Evolutionary conservation across 257 asterid genomes (phyloP).

Genomic region (Solanum stenotomum): DNA sequence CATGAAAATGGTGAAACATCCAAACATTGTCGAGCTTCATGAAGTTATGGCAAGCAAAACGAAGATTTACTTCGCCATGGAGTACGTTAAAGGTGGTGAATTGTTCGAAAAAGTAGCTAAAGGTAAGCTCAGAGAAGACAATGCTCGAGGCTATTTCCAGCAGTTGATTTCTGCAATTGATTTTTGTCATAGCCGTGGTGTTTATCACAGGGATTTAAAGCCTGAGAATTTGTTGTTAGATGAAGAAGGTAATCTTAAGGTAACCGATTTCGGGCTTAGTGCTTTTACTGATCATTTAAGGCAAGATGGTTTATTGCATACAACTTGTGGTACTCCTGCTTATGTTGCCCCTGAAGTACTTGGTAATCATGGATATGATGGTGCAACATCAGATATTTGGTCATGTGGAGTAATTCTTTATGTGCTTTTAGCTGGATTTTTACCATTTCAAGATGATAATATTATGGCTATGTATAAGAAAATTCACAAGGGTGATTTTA

Average conservation of each 20-base stretch:
- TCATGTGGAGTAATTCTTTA: slow-evolving; percentile 63
- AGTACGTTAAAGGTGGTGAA: slow-evolving; percentile 62
- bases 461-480: slow-evolving; percentile 42
- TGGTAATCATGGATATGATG: slow-evolving; percentile 58
- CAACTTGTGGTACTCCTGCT: slow-evolving; percentile 71
- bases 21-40: slow-evolving; percentile 57
- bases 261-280: slow-evolving; percentile 62
- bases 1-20: slow-evolving; percentile 70
- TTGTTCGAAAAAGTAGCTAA: slow-evolving; percentile 37
- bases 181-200: slow-evolving; percentile 69
- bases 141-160: slow-evolving; percentile 53
- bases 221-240: slow-evolving; percentile 61
- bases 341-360: slow-evolving; percentile 71
- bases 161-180: slow-evolving; percentile 62
- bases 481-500: slow-evolving; percentile 53
- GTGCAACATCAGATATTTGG: slow-evolving; percentile 59
- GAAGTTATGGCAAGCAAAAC: slow-evolving; percentile 68
- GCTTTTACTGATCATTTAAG: slow-evolving; percentile 47
- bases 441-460: slow-evolving; percentile 66
- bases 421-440: slow-evolving; percentile 47
- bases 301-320: slow-evolving; percentile 61
- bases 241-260: slow-evolving; percentile 51
- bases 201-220: slow-evolving; percentile 57
- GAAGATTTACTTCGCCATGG: slow-evolving; percentile 63
- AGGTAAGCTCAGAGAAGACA: slow-evolving; percentile 45